These are phyloP conservation scores for Blastobotrys raffinosifermentans DNA, from an alignment of 1,139 yeast genomes.

Conservation along the genomic window DNA sequence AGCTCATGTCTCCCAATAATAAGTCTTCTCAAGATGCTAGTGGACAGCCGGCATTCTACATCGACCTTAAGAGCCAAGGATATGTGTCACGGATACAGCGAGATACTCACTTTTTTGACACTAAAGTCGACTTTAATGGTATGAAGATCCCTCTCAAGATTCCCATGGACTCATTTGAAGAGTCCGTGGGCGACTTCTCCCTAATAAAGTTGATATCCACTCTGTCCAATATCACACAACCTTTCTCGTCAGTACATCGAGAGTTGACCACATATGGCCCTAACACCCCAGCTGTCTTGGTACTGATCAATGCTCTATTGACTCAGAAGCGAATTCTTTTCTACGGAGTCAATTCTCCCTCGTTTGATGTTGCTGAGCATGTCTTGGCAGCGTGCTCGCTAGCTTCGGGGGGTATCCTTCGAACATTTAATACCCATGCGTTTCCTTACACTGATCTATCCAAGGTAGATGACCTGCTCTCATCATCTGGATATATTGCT, in stretches of 20 bases:
- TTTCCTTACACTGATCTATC: conserved; percentile 62
- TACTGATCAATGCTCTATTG: conserved; percentile 51
- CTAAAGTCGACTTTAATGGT: conserved; percentile 27
- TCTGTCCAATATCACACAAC: conserved; percentile 19
- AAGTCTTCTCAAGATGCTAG: conserved; percentile 6
- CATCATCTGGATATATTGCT: conserved; percentile 52
- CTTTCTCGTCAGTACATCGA: conserved; percentile 28
- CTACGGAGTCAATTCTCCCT: conserved; percentile 50
- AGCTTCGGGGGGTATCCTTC: conserved; percentile 52
- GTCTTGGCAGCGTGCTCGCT: conserved; percentile 49
- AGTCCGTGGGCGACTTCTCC: conserved; percentile 32
- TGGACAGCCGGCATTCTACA: conserved; percentile 24
- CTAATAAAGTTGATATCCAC: conserved; percentile 24
- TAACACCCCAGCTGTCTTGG: conserved; percentile 53
- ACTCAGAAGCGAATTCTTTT: conserved; percentile 53
- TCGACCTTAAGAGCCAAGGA: conserved; percentile 28
- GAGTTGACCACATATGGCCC: conserved; percentile 47
- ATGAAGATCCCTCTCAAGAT: conserved; percentile 33
- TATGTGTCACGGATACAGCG: conserved; percentile 22
- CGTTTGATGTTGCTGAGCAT: conserved; percentile 51
- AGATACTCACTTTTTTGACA: conserved; percentile 32
- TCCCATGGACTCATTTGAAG: conserved; percentile 32
- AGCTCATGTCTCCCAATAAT: conserved; percentile 10
- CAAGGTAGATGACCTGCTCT: conserved; percentile 50
- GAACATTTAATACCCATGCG: conserved; percentile 44